A percentile compares a stretch with the other conserved stretches of the same genome.
These are phyloP conservation scores for Puccinia coronata DNA, from an alignment of 1,284 basidiomycete genomes.

Conservation along the genomic window DNA sequence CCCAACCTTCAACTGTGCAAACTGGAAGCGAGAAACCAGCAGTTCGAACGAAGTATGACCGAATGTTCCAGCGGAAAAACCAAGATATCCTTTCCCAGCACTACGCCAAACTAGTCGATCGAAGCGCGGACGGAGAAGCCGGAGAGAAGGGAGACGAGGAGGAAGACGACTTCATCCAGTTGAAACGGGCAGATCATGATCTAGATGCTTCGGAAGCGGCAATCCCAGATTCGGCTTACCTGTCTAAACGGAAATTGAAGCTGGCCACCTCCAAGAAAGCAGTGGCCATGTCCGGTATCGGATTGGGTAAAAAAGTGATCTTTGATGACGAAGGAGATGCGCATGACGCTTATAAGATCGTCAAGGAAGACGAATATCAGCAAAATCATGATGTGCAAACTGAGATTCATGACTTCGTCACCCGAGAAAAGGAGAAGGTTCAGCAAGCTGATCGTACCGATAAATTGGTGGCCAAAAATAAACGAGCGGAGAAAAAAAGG, in stretches of 20 bases:
- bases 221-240: slow-evolving; percentile 63
- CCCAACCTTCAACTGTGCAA: slow-evolving; percentile 38
- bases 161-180: slow-evolving; percentile 85
- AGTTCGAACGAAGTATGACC: slow-evolving; percentile 92
- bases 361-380: slow-evolving; percentile 70
- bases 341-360: slow-evolving; percentile 74
- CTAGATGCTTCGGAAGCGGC: slow-evolving; percentile 62
- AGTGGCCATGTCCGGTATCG: slow-evolving; percentile 66
- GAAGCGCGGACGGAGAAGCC: slow-evolving; percentile 62
- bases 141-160: slow-evolving; percentile 60
- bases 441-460: slow-evolving; percentile 72
- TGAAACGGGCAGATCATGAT: slow-evolving; percentile 86
- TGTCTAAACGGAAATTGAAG: slow-evolving; percentile 70
- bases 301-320: slow-evolving; percentile 68
- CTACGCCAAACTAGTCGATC: slow-evolving; percentile 83
- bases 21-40: slow-evolving; percentile 52
- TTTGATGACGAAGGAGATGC: slow-evolving; percentile 82
- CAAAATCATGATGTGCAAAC: slow-evolving; percentile 68
- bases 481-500: slow-evolving; percentile 78
- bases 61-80: slow-evolving; percentile 96
- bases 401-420: slow-evolving; percentile 71
- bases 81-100: slow-evolving; percentile 89
- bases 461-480: slow-evolving; percentile 79
- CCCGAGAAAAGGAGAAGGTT: slow-evolving; percentile 72
- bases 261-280: slow-evolving; percentile 77